Percentiles rank a stretch among this genome's conserved stretches.
These are phyloP conservation scores for Mycena chlorophos DNA, from an alignment of 768 basidiomycete genomes.

Conservation along the genomic window DNA sequence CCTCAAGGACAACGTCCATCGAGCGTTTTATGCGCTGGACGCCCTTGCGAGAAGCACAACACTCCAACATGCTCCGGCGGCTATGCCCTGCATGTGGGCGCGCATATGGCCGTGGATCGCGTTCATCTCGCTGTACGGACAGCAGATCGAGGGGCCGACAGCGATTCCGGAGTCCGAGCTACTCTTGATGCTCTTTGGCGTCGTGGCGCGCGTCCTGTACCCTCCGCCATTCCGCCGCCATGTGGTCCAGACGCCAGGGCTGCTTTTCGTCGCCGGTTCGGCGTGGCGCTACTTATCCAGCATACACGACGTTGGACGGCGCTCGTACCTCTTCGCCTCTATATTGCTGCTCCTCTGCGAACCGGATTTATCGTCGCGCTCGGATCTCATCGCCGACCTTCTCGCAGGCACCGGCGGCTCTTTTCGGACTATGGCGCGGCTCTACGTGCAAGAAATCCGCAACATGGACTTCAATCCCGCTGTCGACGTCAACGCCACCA, in stretches of 20 bases:
- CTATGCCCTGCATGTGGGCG: neutral
- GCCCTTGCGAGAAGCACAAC: neutral
- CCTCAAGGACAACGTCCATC: neutral
- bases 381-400: neutral
- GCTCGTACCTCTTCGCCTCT: neutral
- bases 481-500: neutral
- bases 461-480: neutral
- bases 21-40: too few relatives aligned
- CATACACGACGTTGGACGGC: neutral
- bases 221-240: neutral
- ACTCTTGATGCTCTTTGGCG: neutral
- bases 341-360: neutral
- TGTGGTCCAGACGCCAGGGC: neutral
- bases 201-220: neutral
- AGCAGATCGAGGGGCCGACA: neutral
- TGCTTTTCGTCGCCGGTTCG: neutral
- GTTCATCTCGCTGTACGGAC: neutral
- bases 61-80: neutral
- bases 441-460: neutral
- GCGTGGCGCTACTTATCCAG: neutral
- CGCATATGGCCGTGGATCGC: neutral
- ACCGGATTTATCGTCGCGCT: neutral
- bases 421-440: neutral
- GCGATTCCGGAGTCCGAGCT: neutral
- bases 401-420: too few relatives aligned